phyloP scores from a whole-genome alignment of 148 eudicot species.

The Arbutus unedo region DNA sequence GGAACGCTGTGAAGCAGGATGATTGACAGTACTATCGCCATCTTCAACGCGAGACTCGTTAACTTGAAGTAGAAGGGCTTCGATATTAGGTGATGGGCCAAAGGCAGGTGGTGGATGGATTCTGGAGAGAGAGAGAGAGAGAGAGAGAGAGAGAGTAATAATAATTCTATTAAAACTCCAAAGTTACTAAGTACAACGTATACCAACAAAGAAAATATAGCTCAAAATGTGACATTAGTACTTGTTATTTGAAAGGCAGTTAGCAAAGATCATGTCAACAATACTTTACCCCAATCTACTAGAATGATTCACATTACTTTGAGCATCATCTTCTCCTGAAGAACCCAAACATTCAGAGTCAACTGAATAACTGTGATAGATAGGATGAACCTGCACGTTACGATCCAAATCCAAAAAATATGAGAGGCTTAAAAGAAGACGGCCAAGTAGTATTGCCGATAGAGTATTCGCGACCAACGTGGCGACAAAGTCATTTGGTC shows the following conservation, averaged over 20 bases:
- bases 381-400: conserved; percentile 41
- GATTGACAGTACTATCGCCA: conserved; percentile 38
- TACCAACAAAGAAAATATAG: neutral
- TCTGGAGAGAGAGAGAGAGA: conserved; percentile 22
- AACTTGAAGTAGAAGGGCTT: conserved; percentile 27
- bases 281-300: conserved; percentile 34
- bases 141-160: conserved; percentile 11
- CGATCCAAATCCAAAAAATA: neutral
- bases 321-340: conserved; percentile 40
- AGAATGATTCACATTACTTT: conserved; percentile 33
- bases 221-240: neutral
- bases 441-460: no score
- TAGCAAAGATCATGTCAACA: neutral
- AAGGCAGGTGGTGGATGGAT: conserved; percentile 49
- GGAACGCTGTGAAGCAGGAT: conserved; percentile 18
- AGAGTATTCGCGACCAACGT: no score
- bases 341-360: conserved; percentile 36
- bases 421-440: no score
- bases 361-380: conserved; percentile 26
- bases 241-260: neutral
- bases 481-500: no score
- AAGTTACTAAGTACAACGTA: neutral
- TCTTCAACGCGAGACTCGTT: conserved; percentile 35
- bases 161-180: conserved; percentile 6
- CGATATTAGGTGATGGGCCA: conserved; percentile 44